Evolutionary conservation across 192 early-diverging fungal species (phyloP), one percentile per base, ranked within the genome.

Genomic region (Backusella westeae): DNA sequence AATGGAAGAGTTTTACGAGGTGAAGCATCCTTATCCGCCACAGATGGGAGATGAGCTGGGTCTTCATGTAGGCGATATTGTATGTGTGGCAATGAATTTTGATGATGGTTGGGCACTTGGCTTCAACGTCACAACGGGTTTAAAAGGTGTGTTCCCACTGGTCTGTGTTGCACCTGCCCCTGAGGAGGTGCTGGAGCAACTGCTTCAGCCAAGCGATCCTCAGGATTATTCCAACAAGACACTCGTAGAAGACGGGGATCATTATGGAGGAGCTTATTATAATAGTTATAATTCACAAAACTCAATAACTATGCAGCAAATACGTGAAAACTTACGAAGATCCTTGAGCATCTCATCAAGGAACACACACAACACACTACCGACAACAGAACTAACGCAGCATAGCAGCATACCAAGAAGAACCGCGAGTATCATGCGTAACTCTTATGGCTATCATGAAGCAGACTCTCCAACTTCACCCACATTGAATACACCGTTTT

Each of bases 71-170:
- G 92, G 90, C 67, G 95, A 96, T 76, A 86, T 90, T 72, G 89
- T 96, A 7, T 89, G 87, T 41, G 73, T 96, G 19, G 87, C 89
- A n/a, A 85, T 88, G 78, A 86, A 87, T 26, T 97, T 95, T 84
- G 94, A 96, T 76, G 96, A 97, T 77, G 96, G 96, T 6, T 97
- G 96, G 96, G 95, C 92, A 34, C 87, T 96, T 2, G 96, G 96
- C 32, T 83, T 89, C 75, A 96, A 95, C 80, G 77, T 90, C 73
- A 88, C 85, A 66, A 93, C 93, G 1, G 87, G 89, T 1, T 44
- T 79, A 38, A 89, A 91, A 63, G 96, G 96, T 23, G 93, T 94
- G 0, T 97, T 97, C 87, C 96, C 96, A 9, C 67, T 96, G 3
- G 93, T 93, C 42, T 97, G 95, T 75, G 87, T 96, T 26, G 56